These are phyloP conservation scores for Avena sativa DNA, from an alignment of 176 grass and related monocot genomes.

Conservation along the genomic window DNA sequence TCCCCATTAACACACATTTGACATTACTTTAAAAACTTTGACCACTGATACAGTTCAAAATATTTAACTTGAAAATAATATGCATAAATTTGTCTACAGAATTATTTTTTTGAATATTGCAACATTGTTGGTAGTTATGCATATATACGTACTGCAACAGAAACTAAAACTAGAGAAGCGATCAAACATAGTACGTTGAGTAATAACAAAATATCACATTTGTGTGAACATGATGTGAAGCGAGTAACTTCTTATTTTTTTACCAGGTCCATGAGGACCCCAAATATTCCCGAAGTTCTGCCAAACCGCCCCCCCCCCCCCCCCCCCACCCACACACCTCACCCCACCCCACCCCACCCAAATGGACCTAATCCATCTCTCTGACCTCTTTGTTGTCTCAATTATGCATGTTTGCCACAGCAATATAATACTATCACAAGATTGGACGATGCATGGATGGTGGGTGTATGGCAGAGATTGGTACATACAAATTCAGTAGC, in stretches of 20 bases:
- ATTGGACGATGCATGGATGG: not conserved
- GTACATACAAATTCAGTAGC: constrained; percentile 22
- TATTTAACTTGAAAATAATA: not conserved
- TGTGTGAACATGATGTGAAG: not conserved
- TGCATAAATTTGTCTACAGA: not conserved
- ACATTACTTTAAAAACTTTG: not conserved
- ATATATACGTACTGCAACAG: not conserved
- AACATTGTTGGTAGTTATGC: not conserved
- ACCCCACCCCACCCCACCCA: no score
- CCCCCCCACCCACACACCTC: no score
- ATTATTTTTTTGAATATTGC: not conserved
- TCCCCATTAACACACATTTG: no score
- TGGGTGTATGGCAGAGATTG: constrained; percentile 13
- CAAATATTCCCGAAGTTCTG: constrained; percentile 10
- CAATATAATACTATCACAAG: constrained; percentile 31
- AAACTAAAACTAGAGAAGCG: not conserved
- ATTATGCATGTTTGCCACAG: constrained; percentile 30
- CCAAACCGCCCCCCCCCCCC: not conserved
- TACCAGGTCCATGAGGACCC: not conserved
- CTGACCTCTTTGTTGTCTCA: constrained; percentile 27
- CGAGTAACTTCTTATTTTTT: not conserved
- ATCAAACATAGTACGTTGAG: not conserved
- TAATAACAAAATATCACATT: not conserved
- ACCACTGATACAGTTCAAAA: not conserved
- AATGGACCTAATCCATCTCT: constrained; percentile 42